Evolutionary conservation across 805 yeast genomes (phyloP).

Genomic region (Scheffersomyces lignosus): DNA sequence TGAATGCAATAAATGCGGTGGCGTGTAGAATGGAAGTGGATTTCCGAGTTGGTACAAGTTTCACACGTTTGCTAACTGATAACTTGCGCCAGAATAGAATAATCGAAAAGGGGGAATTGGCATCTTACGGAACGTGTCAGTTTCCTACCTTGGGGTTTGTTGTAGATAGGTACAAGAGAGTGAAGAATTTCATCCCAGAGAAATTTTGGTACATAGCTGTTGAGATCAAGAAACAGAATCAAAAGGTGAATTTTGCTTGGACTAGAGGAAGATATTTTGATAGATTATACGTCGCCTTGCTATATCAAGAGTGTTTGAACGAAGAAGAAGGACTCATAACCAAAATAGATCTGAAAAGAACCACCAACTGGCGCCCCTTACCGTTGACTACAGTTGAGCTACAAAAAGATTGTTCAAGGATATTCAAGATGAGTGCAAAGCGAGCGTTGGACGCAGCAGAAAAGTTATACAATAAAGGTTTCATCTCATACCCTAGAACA

Average conservation of each 20-base stretch:
- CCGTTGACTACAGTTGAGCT: slow-evolving; percentile 94
- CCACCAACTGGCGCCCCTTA: slow-evolving; percentile 76
- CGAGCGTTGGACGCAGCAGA: slow-evolving; percentile 78
- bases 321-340: slow-evolving; percentile 51
- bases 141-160: slow-evolving; percentile 97
- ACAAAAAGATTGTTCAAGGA: slow-evolving; percentile 80
- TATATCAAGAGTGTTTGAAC: slow-evolving; percentile 68
- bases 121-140: slow-evolving; percentile 92
- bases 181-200: slow-evolving; percentile 70
- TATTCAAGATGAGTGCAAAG: slow-evolving; percentile 77
- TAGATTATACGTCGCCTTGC: slow-evolving; percentile 55
- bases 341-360: slow-evolving; percentile 56
- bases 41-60: slow-evolving; percentile 82
- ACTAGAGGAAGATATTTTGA: slow-evolving; percentile 71
- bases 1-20: slow-evolving; percentile 78
- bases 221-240: slow-evolving; percentile 43
- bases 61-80: slow-evolving; percentile 77
- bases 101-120: slow-evolving; percentile 34
- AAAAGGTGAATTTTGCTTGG: slow-evolving; percentile 62
- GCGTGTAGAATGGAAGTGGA: slow-evolving; percentile 84
- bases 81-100: slow-evolving; percentile 38
- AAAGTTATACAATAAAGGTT: slow-evolving; percentile 79
- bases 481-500: slow-evolving; percentile 93
- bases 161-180: slow-evolving; percentile 84
- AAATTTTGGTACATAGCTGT: slow-evolving; percentile 75